Percentiles rank a stretch among this genome's conserved stretches.
These are phyloP conservation scores for Heteromeles arbutifolia DNA, from an alignment of 306 rosid genomes.

Conservation along the genomic window DNA sequence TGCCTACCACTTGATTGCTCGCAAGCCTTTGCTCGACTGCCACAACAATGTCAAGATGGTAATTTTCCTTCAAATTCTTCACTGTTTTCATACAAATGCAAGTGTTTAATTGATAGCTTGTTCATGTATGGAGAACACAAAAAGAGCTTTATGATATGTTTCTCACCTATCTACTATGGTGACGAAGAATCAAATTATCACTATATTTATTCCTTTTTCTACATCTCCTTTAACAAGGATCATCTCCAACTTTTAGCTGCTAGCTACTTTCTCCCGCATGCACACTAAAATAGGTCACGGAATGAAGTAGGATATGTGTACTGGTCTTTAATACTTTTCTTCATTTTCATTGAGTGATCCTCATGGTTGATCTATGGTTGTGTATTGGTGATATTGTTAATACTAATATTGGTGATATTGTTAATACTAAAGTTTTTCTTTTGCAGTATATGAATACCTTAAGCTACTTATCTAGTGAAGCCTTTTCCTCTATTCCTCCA, in stretches of 20 bases:
- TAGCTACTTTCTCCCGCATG: not conserved
- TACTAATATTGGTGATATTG: not conserved
- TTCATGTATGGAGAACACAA: not conserved
- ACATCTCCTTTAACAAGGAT: not conserved
- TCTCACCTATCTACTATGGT: too few relatives aligned
- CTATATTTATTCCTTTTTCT: too few relatives aligned
- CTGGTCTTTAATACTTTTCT: not conserved
- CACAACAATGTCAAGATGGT: slow-evolving; percentile 96
- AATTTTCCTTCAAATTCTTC: slow-evolving; percentile 14
- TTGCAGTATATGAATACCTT: slow-evolving; percentile 89
- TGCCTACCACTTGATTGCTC: slow-evolving; percentile 85
- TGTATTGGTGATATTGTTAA: not conserved
- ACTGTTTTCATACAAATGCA: not conserved
- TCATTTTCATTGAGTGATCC: not conserved
- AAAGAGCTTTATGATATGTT: too few relatives aligned
- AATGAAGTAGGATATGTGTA: not conserved
- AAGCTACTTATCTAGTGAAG: slow-evolving; percentile 85
- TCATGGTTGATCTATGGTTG: not conserved
- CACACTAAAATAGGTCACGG: not conserved
- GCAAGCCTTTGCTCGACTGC: slow-evolving; percentile 82
- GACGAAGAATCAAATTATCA: too few relatives aligned
- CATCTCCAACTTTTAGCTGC: not conserved
- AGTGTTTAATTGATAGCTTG: not conserved
- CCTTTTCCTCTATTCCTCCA: slow-evolving; percentile 75
- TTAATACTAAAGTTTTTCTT: slow-evolving; percentile 26